phyloP scores from a whole-genome alignment of 2,329 filamentous ascomycete species.

The Ophiostoma ulmi region DNA sequence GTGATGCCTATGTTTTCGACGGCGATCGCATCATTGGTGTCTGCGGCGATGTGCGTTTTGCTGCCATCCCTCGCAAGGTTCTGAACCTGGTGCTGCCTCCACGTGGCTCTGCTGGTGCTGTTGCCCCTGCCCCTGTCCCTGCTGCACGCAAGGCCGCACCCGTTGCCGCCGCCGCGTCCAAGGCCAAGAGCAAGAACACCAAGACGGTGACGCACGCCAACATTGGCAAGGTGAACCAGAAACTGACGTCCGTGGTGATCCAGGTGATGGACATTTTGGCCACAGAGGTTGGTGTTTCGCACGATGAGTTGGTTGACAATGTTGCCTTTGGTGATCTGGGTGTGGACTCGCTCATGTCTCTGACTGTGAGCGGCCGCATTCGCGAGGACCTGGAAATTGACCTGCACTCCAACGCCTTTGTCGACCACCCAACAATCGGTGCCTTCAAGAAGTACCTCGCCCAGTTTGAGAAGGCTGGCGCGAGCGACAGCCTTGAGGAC shows the following conservation, averaged over 20 bases:
- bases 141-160: constrained; percentile 29
- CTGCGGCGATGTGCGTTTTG: constrained; percentile 57
- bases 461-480: constrained; percentile 37
- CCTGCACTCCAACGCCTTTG: constrained; percentile 49
- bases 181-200: constrained; percentile 36
- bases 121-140: constrained; percentile 35
- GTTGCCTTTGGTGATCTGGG: constrained; percentile 54
- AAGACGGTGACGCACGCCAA: constrained; percentile 45
- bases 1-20: constrained; percentile 53
- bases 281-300: constrained; percentile 50
- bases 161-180: constrained; percentile 33
- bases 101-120: constrained; percentile 41
- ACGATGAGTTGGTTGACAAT: constrained; percentile 52
- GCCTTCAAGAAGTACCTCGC: constrained; percentile 45
- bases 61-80: constrained; percentile 60
- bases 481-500: constrained; percentile 28
- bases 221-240: constrained; percentile 47
- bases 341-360: constrained; percentile 57
- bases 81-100: constrained; percentile 64
- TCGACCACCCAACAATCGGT: constrained; percentile 51
- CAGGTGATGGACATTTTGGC: constrained; percentile 51
- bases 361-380: constrained; percentile 53
- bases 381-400: constrained; percentile 55
- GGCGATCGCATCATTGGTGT: constrained; percentile 47
- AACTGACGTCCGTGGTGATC: constrained; percentile 43